Base-by-base conservation (phyloP, 306 rosid genomes). In the Prosopis cineraria region DNA sequence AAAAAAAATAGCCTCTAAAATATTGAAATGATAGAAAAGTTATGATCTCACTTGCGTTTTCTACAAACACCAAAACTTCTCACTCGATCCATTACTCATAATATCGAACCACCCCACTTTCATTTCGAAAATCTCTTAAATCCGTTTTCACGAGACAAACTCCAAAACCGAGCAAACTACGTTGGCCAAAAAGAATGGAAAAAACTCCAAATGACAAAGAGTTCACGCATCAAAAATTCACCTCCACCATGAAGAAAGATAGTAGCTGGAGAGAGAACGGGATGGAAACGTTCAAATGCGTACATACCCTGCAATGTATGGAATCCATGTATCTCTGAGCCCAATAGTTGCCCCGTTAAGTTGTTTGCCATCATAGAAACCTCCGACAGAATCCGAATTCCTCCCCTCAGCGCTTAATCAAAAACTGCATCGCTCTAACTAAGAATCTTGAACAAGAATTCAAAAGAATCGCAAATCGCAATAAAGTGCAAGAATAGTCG, bases 291-390 rank as follows among this genome's bases (percentile, higher is more conserved):
- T 41, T 55, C 60, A 64, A 64, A 7, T 12, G 3, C 30, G 60
- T 30, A 72, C n/a, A 80, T 53, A 88, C 99, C 98, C 84, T 89
- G 94, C 86, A 89, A 68, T 73, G 97, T 86, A 87, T 85, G 97
- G 82, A 96, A 96, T 74, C 99, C 99, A 90, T 93, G 99, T 66
- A 93, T 90, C 68, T 93, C 96, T 10, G 98, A 74, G 50, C 97
- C 97, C 27, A 75, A 78, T 10, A 96, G 88, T 73, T 24, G 85
- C 55, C 79, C 91, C n/a, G 82, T 62, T 71, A 82, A 85, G 22
- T 59, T 79, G 58, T 25, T 70, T 14, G 74, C 78, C 91, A 85
- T 82, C 72, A 20, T 59, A 47, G 81, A 82, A 85, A 86, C 81
- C 90, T 78, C 83, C 64, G 9, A 19, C 33, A 79, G 71, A 79